A percentile compares a stretch with the other conserved stretches of the same genome.
Conservation (phyloP, 129 eudicot species). For the Smallanthus sonchifolius region DNA sequence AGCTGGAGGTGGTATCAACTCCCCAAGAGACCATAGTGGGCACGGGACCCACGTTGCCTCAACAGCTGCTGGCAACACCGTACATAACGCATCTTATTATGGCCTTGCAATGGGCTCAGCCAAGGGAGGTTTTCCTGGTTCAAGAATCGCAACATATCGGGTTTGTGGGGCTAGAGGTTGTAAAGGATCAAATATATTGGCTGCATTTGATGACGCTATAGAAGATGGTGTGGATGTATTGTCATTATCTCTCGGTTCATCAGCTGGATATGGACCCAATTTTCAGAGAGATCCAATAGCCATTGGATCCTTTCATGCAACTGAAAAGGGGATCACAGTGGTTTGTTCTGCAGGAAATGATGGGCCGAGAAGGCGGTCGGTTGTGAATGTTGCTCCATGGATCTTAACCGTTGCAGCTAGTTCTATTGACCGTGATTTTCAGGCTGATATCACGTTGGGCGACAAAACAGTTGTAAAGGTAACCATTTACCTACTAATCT, state of each 20-base stretch:
- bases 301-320: slow-evolving; percentile 86
- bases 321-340: slow-evolving; percentile 64
- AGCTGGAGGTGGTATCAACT: slow-evolving; percentile 8
- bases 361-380: slow-evolving; percentile 51
- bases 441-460: slow-evolving; percentile 56
- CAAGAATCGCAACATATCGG: slow-evolving; percentile 68
- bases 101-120: slow-evolving; percentile 81
- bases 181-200: slow-evolving; percentile 57
- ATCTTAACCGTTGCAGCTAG: slow-evolving; percentile 78
- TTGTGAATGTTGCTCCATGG: slow-evolving; percentile 78
- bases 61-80: slow-evolving; percentile 73
- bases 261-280: slow-evolving; percentile 26
- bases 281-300: slow-evolving; percentile 65
- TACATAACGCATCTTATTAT: slow-evolving; percentile 63
- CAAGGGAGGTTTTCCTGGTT: slow-evolving; percentile 68
- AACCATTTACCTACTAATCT: slow-evolving; percentile 2
- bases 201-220: slow-evolving; percentile 82
- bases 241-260: slow-evolving; percentile 66
- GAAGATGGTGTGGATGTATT: slow-evolving; percentile 76
- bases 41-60: slow-evolving; percentile 89
- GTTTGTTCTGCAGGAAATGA: slow-evolving; percentile 82
- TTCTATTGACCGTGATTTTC: slow-evolving; percentile 76
- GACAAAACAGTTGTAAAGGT: slow-evolving; percentile 62
- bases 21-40: slow-evolving; percentile 66
- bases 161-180: slow-evolving; percentile 57